phyloP scores from a whole-genome alignment of 148 eudicot genomes.

The Vaccinium myrtillus region DNA sequence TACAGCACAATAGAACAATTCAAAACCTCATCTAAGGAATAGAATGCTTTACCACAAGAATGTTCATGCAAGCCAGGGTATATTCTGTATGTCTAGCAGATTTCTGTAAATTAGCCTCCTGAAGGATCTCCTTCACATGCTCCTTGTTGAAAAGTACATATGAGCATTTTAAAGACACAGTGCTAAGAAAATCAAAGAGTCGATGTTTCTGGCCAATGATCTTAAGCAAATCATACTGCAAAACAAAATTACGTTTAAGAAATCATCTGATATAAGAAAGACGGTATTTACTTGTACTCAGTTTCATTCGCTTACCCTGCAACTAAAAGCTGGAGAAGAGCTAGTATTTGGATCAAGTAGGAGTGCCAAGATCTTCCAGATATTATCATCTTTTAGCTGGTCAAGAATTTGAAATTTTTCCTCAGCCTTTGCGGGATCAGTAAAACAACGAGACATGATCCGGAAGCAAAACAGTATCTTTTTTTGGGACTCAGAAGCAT shows the following conservation, averaged over 20 bases:
- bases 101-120: conserved; percentile 56
- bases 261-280: not conserved
- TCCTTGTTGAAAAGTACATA: conserved; percentile 88
- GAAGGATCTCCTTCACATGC: conserved; percentile 77
- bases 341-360: conserved; percentile 73
- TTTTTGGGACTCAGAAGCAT: conserved; percentile 63
- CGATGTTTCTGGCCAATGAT: conserved; percentile 76
- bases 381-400: conserved; percentile 81
- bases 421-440: conserved; percentile 78
- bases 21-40: not conserved
- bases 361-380: conserved; percentile 64
- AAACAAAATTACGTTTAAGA: not conserved
- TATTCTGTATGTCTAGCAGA: conserved; percentile 49
- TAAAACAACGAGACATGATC: conserved; percentile 81
- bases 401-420: conserved; percentile 80
- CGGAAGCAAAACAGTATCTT: conserved; percentile 64
- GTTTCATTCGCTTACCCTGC: conserved; percentile 49
- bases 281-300: not conserved
- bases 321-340: conserved; percentile 50
- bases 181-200: conserved; percentile 74
- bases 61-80: conserved; percentile 79
- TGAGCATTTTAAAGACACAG: conserved; percentile 83
- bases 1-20: not conserved
- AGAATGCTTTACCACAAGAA: conserved; percentile 73
- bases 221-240: conserved; percentile 83